Conservation (phyloP, 805 yeast genomes). For the Ogataea nakhonphanomensis region DNA sequence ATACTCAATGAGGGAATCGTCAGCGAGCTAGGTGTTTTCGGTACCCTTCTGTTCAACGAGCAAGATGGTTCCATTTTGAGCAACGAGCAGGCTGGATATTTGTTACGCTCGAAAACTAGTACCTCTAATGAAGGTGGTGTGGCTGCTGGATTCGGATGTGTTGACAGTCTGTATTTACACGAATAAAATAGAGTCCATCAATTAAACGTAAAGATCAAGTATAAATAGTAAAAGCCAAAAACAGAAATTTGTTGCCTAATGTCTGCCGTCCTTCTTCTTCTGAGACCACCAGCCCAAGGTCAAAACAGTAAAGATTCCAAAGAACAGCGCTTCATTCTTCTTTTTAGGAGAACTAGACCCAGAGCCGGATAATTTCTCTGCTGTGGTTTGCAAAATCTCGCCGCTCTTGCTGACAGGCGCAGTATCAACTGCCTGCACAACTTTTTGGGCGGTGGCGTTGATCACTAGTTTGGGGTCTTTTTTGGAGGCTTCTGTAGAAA, state of each 20-base stretch:
- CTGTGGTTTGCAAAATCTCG: slow-evolving; percentile 13
- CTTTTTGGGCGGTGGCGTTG: slow-evolving; percentile 2
- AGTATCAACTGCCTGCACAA: slow-evolving; percentile 14
- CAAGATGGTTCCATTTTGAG: slow-evolving; percentile 48
- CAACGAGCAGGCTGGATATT: slow-evolving; percentile 78
- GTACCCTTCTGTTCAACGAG: slow-evolving; percentile 74
- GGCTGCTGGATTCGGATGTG: slow-evolving; percentile 98
- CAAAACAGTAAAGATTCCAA: slow-evolving; percentile 26
- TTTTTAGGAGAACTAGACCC: slow-evolving; percentile 3
- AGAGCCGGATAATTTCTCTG: slow-evolving; percentile 2
- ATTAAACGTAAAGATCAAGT: neutral
- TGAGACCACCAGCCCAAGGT: slow-evolving; percentile 35
- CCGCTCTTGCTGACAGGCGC: slow-evolving; percentile 19
- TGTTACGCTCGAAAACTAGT: slow-evolving; percentile 83
- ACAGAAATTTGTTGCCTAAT: slow-evolving; percentile 3
- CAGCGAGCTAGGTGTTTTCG: slow-evolving; percentile 90
- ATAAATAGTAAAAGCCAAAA: slow-evolving; percentile 1
- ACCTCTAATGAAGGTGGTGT: slow-evolving; percentile 96
- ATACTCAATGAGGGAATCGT: slow-evolving; percentile 69
- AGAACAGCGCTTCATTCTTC: slow-evolving; percentile 21
- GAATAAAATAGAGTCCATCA: slow-evolving; percentile 14
- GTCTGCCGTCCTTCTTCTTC: slow-evolving; percentile 21
- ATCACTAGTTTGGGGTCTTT: slow-evolving; percentile 12
- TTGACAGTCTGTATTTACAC: slow-evolving; percentile 72
- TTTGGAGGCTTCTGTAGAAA: slow-evolving; percentile 27